Conservation (phyloP, 2,329 filamentous ascomycete genomes). For the Neurospora sp. region DNA sequence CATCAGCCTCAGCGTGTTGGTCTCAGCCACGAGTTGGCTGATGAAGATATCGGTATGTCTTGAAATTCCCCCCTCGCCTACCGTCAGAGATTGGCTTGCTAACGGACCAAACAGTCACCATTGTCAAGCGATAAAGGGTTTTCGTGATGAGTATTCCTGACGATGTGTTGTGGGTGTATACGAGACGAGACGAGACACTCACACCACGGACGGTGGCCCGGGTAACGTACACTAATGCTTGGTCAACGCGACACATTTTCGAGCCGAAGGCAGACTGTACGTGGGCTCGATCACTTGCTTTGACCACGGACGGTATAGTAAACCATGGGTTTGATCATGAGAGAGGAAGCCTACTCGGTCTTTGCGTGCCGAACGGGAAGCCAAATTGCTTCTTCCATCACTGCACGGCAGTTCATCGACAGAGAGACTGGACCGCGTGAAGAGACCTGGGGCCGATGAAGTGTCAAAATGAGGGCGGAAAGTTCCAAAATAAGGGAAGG, state of each 20-base stretch:
- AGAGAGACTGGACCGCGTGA: not conserved
- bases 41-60: conserved; percentile 88
- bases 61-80: too few relatives aligned
- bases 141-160: not conserved
- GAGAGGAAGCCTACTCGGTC: not conserved
- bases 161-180: not conserved
- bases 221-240: not conserved
- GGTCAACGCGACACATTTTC: not conserved
- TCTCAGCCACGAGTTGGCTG: conserved; percentile 78
- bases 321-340: not conserved
- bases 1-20: conserved; percentile 96
- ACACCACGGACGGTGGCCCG: not conserved
- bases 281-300: not conserved
- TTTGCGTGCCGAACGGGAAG: not conserved
- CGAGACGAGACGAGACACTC: not conserved
- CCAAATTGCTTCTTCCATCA: not conserved
- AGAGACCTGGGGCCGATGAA: not conserved
- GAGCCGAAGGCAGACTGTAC: not conserved
- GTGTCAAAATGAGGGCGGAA: not conserved
- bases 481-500: not conserved
- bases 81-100: not conserved
- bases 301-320: not conserved
- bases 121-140: conserved; percentile 52
- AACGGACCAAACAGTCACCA: conserved; percentile 40
- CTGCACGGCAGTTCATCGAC: not conserved